Evolutionary conservation across 73 alveolate genomes (phyloP).

Genomic region (Diophrys sp.): DNA sequence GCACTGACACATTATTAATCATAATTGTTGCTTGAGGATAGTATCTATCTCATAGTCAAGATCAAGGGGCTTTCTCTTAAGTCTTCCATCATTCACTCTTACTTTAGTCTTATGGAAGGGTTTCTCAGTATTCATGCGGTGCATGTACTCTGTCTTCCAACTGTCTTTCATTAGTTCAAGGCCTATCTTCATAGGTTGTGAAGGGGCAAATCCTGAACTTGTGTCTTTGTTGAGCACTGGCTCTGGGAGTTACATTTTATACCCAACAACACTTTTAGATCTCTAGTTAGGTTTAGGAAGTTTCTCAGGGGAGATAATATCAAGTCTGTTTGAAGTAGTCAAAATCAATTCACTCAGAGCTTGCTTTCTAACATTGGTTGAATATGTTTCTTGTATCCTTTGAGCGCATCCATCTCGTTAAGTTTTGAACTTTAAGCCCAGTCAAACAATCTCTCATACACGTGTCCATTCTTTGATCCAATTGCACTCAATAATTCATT

Average conservation of each 20-base stretch:
- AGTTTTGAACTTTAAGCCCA: slow-evolving; percentile 31
- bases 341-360: slow-evolving; percentile 12
- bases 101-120: slow-evolving; percentile 2
- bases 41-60: background rate
- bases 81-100: slow-evolving; percentile 1
- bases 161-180: background rate
- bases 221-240: background rate
- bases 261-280: background rate
- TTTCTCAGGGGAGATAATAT: background rate
- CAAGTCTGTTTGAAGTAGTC: too few species aligned
- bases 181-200: background rate
- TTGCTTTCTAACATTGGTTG: slow-evolving; percentile 34
- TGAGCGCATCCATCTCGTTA: slow-evolving; percentile 13
- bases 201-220: slow-evolving; percentile 2
- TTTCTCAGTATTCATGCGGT: background rate
- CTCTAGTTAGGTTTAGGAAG: background rate
- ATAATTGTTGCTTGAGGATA: too few species aligned
- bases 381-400: slow-evolving; percentile 32
- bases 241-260: background rate
- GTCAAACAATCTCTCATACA: slow-evolving; percentile 42
- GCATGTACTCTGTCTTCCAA: background rate
- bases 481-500: slow-evolving; percentile 23
- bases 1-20: too few species aligned
- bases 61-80: background rate
- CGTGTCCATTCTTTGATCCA: slow-evolving; percentile 41